These are phyloP conservation scores for Zopfochytrium polystomum DNA, from an alignment of 371 early-diverging fungal species.

Conservation along the genomic window DNA sequence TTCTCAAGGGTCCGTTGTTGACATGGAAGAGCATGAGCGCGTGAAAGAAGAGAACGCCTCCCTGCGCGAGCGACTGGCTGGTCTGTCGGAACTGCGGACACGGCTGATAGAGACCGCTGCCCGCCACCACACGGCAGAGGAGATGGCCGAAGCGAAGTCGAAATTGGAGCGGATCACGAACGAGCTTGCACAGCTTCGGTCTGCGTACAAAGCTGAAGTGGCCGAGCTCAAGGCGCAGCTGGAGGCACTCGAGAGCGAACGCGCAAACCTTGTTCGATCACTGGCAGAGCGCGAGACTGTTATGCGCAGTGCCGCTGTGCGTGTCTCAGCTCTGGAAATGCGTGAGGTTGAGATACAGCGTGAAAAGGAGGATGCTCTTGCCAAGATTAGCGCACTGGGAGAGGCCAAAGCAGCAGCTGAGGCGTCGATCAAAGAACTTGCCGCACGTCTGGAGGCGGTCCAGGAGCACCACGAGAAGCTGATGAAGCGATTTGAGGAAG, in stretches of 20 bases:
- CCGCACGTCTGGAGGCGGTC: not conserved
- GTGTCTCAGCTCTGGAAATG: not conserved
- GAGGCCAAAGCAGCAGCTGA: not conserved
- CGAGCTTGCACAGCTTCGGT: slow-evolving; percentile 1
- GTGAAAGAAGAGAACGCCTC: slow-evolving; percentile 19
- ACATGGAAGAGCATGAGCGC: slow-evolving; percentile 14
- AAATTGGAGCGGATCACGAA: slow-evolving; percentile 9
- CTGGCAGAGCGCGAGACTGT: not conserved
- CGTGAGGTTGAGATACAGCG: not conserved
- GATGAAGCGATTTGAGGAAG: not conserved
- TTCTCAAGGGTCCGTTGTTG: too few relatives aligned
- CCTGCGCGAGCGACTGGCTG: slow-evolving; percentile 15
- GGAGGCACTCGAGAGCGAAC: not conserved
- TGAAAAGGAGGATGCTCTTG: not conserved
- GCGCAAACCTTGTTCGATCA: not conserved
- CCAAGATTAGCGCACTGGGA: not conserved
- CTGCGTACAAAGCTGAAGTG: not conserved
- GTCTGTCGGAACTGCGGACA: slow-evolving; percentile 20
- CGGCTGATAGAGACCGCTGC: slow-evolving; percentile 23
- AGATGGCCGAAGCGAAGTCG: slow-evolving; percentile 16
- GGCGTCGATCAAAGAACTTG: not conserved
- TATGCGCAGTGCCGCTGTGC: too few relatives aligned
- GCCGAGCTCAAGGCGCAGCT: not conserved
- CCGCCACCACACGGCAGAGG: slow-evolving; percentile 23
- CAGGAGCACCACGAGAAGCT: slow-evolving; percentile 2